Base-by-base conservation (phyloP, 495 filamentous ascomycete genomes). In the Amphirosellinia nigrospora region DNA sequence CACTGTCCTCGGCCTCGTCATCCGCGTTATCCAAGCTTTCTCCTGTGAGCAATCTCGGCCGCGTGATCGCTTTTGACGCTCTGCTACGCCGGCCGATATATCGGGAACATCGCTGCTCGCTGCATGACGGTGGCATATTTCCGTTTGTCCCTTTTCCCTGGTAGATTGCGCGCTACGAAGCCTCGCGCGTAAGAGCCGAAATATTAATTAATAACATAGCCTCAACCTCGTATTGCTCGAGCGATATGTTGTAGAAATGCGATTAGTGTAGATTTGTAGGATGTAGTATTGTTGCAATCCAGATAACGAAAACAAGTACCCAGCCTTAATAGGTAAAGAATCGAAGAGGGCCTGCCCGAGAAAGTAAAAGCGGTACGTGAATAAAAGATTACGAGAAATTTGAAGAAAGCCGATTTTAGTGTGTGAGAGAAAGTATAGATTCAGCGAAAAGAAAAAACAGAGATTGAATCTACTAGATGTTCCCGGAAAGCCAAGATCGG, bases 271-370 rank as follows among this genome's bases (percentile, higher is more conserved):
- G 45, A 34, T 28, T 19, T 16, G 26, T 8, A 30, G 30, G 28
- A 48, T 36, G 41, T 64, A 45, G 38, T 58, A 77, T 66, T 23
- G 9, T 16, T 11, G 46, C 11, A 52, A 28, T 39, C 7, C 8
- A 7, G 19, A 58, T 64, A 74, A 39, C 3, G 28, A 11, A 72
- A 71, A 69, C 65, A 71, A 70, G 69, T 71, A 64, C 43, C 71
- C 68, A 71, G 59, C 64, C 58, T 67, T 64, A 66, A 59, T 70
- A 70, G 53, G 67, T 64, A 59, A 71, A 38, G 71, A 72, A 75
- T 77, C 71, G 70, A 74, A 70, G 65, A 74, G 72, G 73, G 62
- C 72, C 75, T 43, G 72, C 72, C 46, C n/a, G 11, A 76, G 69
- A 70, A 68, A 41, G 71, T 61, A 73, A 76, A 72, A 79, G 74